phyloP scores from a whole-genome alignment of 176 grass and related monocot genomes.

The Hordeum vulgare region DNA sequence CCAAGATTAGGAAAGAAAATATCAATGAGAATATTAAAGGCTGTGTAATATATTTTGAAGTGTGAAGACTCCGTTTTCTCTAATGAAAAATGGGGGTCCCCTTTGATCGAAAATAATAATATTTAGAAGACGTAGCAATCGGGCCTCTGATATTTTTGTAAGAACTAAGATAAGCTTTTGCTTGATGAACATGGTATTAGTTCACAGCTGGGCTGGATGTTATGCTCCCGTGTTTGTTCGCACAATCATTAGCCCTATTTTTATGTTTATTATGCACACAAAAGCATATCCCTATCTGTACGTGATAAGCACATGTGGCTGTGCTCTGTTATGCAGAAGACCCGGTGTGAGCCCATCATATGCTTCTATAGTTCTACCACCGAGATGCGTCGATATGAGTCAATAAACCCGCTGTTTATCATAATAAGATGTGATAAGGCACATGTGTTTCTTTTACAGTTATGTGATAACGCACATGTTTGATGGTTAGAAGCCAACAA shows the following conservation, averaged over 20 bases:
- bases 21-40: neutral
- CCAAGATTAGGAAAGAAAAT: neutral
- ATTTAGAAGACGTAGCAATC: neutral
- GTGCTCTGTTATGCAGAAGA: neutral
- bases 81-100: too few relatives aligned
- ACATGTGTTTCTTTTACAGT: neutral
- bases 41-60: neutral
- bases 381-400: neutral
- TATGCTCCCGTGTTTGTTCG: neutral
- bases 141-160: neutral
- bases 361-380: neutral
- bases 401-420: neutral
- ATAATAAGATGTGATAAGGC: neutral
- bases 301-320: neutral
- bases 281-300: neutral
- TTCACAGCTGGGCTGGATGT: neutral
- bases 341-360: neutral
- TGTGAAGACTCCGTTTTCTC: too few relatives aligned
- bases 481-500: neutral
- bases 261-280: neutral
- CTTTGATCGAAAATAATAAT: neutral
- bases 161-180: neutral
- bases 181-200: neutral
- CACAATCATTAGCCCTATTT: slow-evolving; percentile 9
- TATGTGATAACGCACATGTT: neutral